These are phyloP conservation scores for Termitomyces eurrhizus DNA, from an alignment of 768 basidiomycete genomes.

Conservation along the genomic window DNA sequence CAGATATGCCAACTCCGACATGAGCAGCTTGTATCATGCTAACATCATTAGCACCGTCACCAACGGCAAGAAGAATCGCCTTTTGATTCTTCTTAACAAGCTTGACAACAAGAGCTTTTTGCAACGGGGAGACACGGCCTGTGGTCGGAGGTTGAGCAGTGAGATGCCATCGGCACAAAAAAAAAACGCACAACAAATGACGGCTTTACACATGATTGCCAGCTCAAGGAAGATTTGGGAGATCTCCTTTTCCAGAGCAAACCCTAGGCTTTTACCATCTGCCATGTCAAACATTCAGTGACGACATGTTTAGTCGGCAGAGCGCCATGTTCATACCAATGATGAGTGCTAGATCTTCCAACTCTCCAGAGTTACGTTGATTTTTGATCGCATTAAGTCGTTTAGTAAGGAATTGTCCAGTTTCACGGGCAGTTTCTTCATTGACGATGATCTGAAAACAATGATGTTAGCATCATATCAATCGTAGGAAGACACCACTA, in stretches of 20 bases:
- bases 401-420: constrained; percentile 83
- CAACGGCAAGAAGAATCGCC: constrained; percentile 91
- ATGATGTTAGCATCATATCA: neutral
- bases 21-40: constrained; percentile 99
- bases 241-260: constrained; percentile 89
- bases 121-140: constrained; percentile 96
- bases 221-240: constrained; percentile 90
- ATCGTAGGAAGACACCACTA: constrained; percentile 18
- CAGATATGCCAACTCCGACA: constrained; percentile 96
- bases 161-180: neutral
- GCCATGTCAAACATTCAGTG: constrained; percentile 10
- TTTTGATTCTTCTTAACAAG: constrained; percentile 98
- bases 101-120: constrained; percentile 97
- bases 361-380: constrained; percentile 85
- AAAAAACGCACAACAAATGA: constrained; percentile 81
- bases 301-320: neutral
- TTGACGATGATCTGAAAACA: constrained; percentile 83
- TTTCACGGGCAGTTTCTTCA: constrained; percentile 78
- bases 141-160: constrained; percentile 8
- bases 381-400: constrained; percentile 90
- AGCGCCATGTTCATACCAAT: constrained; percentile 55
- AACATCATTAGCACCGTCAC: constrained; percentile 97
- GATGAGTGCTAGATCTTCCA: constrained; percentile 91
- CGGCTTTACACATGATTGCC: constrained; percentile 97
- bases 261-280: constrained; percentile 95